phyloP scores from a whole-genome alignment of 768 basidiomycete genomes.

The Tephrocybe sp. region DNA sequence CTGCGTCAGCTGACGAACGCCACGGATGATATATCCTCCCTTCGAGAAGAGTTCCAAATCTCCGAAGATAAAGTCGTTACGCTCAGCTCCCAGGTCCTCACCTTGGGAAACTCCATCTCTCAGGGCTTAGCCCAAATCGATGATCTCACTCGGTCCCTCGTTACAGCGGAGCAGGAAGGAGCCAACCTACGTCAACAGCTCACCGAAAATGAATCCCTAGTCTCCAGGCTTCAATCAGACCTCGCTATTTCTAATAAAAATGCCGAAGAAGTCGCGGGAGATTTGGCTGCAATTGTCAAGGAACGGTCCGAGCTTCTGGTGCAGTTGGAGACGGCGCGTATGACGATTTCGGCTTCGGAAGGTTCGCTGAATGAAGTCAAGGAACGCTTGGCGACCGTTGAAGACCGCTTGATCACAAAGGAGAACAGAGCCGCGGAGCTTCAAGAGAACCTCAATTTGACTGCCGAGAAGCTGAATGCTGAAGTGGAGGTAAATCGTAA shows the following conservation, averaged over 20 bases:
- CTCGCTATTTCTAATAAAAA: conserved; percentile 12
- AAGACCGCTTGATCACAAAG: conserved; percentile 5
- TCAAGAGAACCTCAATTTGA: conserved; percentile 6
- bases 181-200: background rate
- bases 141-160: conserved; percentile 2
- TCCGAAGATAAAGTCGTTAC: conserved; percentile 5
- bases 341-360: conserved; percentile 4
- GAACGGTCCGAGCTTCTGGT: conserved; percentile 9
- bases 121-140: background rate
- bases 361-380: conserved; percentile 7
- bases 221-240: conserved; percentile 7
- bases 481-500: conserved; percentile 11
- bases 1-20: conserved; percentile 6
- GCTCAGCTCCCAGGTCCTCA: conserved; percentile 5
- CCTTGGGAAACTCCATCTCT: conserved; percentile 1
- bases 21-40: conserved; percentile 5
- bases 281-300: conserved; percentile 13
- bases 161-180: background rate
- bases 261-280: conserved; percentile 9
- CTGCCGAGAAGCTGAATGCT: conserved; percentile 9
- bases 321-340: conserved; percentile 11
- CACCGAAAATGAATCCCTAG: background rate
- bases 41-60: background rate
- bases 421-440: conserved; percentile 7
- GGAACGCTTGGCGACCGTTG: conserved; percentile 5